Evolutionary conservation across 2,329 filamentous ascomycete species (phyloP), one percentile per base, ranked within the genome.

Genomic region (Cladophialophora yegresii): DNA sequence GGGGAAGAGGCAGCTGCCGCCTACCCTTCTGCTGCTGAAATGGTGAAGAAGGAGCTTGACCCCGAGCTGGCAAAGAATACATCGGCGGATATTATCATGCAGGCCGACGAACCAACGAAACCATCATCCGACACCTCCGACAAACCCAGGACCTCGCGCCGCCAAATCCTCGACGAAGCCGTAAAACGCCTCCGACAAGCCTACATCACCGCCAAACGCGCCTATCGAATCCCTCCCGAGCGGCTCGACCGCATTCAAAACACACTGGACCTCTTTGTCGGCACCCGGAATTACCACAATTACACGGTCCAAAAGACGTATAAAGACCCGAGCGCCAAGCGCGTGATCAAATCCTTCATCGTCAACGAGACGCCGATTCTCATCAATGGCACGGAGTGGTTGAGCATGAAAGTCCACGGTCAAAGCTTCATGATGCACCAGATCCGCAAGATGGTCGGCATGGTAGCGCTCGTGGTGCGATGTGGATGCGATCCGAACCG

Each of bases 351-450:
- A 76, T 95, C 91, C 2, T 99, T 99, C 80, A 82, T 89, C 43
- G 89, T 92, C 63, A 89, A 92, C 75, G 80, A 81, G 2, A 81
- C 85, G 58, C 92, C 92, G 0, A 89, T 96, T 73, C 86, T 92
- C 73, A 96, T 96, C 77, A 87, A 91, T 76, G 88, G 93, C 74
- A 97, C 92, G 1, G 90, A 99, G 80, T 99, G 95, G 95, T 83
- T 99, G 4, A 95, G 90, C 50, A 83, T 98, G 70, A 96, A 96
- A 76, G 93, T 99, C 26, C 95, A 99, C 77, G 95, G 95, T 0
- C 95, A 99, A 78, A 93, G 89, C 74, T 99, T 99, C 83, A 99
- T 99, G 95, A 99, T 99, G 95, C 95, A 99, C 78, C 95, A 99
- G 80, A 99, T 99, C 77, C 89, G 95, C 73, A 99, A 98, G 79